A percentile compares a stretch with the other conserved stretches of the same genome.
phyloP scores from a whole-genome alignment of 2,329 filamentous ascomycete genomes.

The Ophiostoma perfectum region DNA sequence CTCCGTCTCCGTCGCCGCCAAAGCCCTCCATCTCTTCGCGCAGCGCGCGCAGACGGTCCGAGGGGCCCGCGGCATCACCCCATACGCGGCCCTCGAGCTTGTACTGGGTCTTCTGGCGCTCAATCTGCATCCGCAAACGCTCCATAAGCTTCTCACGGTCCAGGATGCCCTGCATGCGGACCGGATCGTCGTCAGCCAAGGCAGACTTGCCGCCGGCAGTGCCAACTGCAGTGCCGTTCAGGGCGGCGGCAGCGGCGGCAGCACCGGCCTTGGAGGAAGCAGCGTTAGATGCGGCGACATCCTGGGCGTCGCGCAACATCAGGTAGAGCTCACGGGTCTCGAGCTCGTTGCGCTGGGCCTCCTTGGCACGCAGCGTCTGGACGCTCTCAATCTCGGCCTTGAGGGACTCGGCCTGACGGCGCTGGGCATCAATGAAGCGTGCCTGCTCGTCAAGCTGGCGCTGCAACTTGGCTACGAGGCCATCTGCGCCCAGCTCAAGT shows the following conservation, averaged over 20 bases:
- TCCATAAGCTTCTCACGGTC: constrained; percentile 91
- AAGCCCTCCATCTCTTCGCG: constrained; percentile 85
- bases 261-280: constrained; percentile 33
- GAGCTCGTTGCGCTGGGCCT: constrained; percentile 88
- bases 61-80: constrained; percentile 76
- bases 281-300: constrained; percentile 85
- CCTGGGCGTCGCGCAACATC: constrained; percentile 95
- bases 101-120: constrained; percentile 94
- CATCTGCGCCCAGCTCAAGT: constrained; percentile 86
- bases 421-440: constrained; percentile 82
- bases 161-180: constrained; percentile 83
- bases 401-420: constrained; percentile 76
- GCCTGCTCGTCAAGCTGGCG: constrained; percentile 90
- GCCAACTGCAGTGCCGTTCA: constrained; percentile 30
- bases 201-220: constrained; percentile 29
- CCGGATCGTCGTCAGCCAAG: constrained; percentile 59
- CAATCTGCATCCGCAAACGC: constrained; percentile 87
- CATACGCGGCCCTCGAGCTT: constrained; percentile 92
- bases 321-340: constrained; percentile 96
- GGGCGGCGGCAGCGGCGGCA: background rate
- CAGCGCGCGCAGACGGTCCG: constrained; percentile 83
- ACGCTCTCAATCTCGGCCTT: constrained; percentile 86
- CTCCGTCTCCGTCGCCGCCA: constrained; percentile 34
- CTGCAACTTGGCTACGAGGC: constrained; percentile 85
- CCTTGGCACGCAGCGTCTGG: constrained; percentile 79